Evolutionary conservation across 23 red algal genomes (phyloP).

Genomic region (Cyanidioschyzon merolae): DNA sequence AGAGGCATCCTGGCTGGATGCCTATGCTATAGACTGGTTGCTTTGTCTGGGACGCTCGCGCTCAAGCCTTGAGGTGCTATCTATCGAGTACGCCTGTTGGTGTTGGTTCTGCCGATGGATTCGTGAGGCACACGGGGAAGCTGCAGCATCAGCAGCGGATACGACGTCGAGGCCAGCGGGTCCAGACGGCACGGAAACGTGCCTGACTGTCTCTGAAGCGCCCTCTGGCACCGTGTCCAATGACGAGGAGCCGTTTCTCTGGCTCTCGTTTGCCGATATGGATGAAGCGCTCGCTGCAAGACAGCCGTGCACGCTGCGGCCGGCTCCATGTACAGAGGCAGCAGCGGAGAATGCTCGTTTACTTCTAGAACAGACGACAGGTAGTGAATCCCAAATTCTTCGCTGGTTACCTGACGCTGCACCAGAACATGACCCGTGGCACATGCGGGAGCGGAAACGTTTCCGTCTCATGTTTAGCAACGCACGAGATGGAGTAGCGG

Average conservation of each 20-base stretch:
- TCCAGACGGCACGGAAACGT: neutral
- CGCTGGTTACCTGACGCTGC: neutral
- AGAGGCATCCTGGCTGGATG: constrained; percentile 11
- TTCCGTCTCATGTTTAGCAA: neutral
- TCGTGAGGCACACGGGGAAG: neutral
- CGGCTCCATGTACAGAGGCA: too few relatives aligned
- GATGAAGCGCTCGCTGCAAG: neutral
- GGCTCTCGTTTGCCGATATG: neutral
- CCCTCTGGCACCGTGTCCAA: neutral
- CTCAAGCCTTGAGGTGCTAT: neutral
- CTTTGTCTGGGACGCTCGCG: neutral
- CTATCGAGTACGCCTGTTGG: neutral
- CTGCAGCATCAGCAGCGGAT: neutral
- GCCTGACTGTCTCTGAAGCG: neutral
- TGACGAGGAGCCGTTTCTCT: neutral
- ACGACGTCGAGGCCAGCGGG: neutral
- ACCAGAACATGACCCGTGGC: neutral
- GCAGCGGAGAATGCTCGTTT: neutral
- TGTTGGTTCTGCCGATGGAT: neutral
- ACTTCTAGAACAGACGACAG: neutral
- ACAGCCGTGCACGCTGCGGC: too few relatives aligned
- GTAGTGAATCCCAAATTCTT: neutral
- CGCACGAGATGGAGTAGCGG: neutral
- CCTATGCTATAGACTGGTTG: neutral
- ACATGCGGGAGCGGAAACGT: neutral